phyloP scores from a whole-genome alignment of 768 basidiomycete species.

The Pleurotus pulmonarius region DNA sequence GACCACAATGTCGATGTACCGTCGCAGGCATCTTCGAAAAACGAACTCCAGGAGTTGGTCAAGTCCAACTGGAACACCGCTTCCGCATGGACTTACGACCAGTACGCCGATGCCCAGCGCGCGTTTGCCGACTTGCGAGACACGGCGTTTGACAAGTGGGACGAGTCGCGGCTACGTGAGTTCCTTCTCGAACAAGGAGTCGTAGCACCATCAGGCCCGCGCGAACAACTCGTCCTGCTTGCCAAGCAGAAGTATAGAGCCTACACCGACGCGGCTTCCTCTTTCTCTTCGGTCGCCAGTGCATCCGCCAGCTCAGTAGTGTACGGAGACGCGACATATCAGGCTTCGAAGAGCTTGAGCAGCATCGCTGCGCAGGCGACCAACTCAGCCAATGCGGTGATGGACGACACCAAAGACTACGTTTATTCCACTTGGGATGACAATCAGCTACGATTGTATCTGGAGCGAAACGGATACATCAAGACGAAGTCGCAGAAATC shows the following conservation, averaged over 20 bases:
- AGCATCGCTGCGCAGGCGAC: slow-evolving; percentile 51
- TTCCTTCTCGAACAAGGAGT: slow-evolving; percentile 87
- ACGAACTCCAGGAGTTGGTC: slow-evolving; percentile 45
- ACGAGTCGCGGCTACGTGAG: slow-evolving; percentile 75
- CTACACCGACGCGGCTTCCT: slow-evolving; percentile 58
- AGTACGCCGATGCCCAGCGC: slow-evolving; percentile 60
- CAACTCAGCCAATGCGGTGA: slow-evolving; percentile 38
- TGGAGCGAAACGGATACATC: slow-evolving; percentile 71
- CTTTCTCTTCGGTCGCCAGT: slow-evolving; percentile 47
- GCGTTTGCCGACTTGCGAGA: slow-evolving; percentile 58
- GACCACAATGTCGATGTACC: slow-evolving; percentile 60
- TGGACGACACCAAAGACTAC: slow-evolving; percentile 82
- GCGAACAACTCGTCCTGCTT: slow-evolving; percentile 74
- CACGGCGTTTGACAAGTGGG: slow-evolving; percentile 73
- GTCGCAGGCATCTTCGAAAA: slow-evolving; percentile 34
- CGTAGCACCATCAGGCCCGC: slow-evolving; percentile 73
- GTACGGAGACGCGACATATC: slow-evolving; percentile 38
- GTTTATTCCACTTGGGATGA: slow-evolving; percentile 91
- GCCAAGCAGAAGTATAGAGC: slow-evolving; percentile 68
- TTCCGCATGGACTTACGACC: slow-evolving; percentile 57
- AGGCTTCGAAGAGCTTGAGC: slow-evolving; percentile 35
- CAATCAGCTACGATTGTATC: slow-evolving; percentile 62
- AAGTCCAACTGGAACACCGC: slow-evolving; percentile 57
- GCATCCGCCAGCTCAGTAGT: slow-evolving; percentile 46
- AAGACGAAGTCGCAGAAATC: slow-evolving; percentile 57